Evolutionary conservation across 1,284 basidiomycete genomes (phyloP).

Genomic region (Ustilago vetiveriae): DNA sequence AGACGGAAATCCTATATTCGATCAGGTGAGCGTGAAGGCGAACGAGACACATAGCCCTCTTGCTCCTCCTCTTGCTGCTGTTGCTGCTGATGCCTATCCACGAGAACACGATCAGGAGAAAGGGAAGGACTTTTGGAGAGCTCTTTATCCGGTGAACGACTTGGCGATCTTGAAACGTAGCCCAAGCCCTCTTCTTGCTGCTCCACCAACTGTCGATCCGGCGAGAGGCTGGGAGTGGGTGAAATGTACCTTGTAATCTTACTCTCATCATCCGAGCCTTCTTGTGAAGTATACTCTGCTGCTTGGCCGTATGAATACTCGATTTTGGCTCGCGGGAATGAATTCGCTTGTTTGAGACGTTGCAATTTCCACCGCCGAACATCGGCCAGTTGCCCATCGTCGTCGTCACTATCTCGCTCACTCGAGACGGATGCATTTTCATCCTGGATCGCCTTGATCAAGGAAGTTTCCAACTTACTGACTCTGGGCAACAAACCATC

Average conservation of each 20-base stretch:
- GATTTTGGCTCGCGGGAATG: neutral
- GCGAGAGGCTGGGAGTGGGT: constrained; percentile 27
- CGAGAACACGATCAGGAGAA: constrained; percentile 11
- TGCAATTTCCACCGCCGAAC: constrained; percentile 30
- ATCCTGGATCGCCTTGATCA: constrained; percentile 69
- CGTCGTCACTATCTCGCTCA: constrained; percentile 9
- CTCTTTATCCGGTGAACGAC: constrained; percentile 11
- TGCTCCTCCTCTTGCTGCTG: neutral
- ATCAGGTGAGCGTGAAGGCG: constrained; percentile 44
- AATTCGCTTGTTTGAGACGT: constrained; percentile 10
- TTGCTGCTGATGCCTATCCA: too few relatives aligned
- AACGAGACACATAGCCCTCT: constrained; percentile 8
- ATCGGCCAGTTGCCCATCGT: constrained; percentile 26
- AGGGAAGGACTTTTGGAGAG: constrained; percentile 17
- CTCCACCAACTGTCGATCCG: constrained; percentile 23
- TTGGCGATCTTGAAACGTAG: constrained; percentile 13
- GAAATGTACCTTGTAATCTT: constrained; percentile 16
- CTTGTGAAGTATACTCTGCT: constrained; percentile 52
- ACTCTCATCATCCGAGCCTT: constrained; percentile 70
- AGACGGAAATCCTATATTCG: too few relatives aligned
- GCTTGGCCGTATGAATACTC: neutral
- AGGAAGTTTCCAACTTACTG: constrained; percentile 81
- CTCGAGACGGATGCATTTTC: neutral
- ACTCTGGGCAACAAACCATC: constrained; percentile 76
- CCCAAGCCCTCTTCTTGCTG: too few relatives aligned